A percentile compares a stretch with the other conserved stretches of the same genome.
Conservation (phyloP, 495 filamentous ascomycete genomes). For the Bacidia gigantensis region DNA sequence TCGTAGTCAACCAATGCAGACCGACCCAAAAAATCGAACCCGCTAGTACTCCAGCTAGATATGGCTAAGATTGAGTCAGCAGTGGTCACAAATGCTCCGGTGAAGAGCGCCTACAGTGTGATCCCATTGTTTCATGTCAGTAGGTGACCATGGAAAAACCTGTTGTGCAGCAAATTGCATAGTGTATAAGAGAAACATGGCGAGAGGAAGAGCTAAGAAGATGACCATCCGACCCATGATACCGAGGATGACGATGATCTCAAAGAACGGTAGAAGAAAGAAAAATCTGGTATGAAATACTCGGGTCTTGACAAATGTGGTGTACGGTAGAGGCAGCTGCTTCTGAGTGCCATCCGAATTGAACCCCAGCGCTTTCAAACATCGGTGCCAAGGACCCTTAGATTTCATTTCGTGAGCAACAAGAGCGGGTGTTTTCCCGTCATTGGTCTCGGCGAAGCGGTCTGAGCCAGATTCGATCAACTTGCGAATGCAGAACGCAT, state of each 20-base stretch:
- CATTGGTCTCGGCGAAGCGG: constrained; percentile 70
- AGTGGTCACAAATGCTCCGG: constrained; percentile 1
- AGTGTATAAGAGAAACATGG: constrained; percentile 47
- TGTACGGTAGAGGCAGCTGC: constrained; percentile 36
- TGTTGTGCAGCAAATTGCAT: constrained; percentile 71
- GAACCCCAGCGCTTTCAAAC: constrained; percentile 73
- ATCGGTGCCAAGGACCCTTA: constrained; percentile 63
- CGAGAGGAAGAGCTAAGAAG: constrained; percentile 59
- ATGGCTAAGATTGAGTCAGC: constrained; percentile 43
- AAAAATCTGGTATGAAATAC: constrained; percentile 73
- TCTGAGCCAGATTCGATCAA: constrained; percentile 89
- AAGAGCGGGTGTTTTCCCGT: constrained; percentile 73
- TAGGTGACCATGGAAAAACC: constrained; percentile 62
- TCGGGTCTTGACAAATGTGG: constrained; percentile 53
- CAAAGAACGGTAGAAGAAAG: constrained; percentile 75
- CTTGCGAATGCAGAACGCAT: constrained; percentile 72
- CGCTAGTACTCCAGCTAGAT: constrained; percentile 85
- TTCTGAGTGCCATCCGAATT: constrained; percentile 61
- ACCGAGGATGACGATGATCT: constrained; percentile 54
- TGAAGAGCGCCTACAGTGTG: constrained; percentile 57
- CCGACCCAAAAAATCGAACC: constrained; percentile 75
- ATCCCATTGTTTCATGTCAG: constrained; percentile 76
- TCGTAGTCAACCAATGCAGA: constrained; percentile 53
- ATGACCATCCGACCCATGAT: constrained; percentile 62
- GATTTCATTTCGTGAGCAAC: constrained; percentile 87